phyloP scores from a whole-genome alignment of 371 early-diverging fungal species.

The Sporodiniella umbellata region DNA sequence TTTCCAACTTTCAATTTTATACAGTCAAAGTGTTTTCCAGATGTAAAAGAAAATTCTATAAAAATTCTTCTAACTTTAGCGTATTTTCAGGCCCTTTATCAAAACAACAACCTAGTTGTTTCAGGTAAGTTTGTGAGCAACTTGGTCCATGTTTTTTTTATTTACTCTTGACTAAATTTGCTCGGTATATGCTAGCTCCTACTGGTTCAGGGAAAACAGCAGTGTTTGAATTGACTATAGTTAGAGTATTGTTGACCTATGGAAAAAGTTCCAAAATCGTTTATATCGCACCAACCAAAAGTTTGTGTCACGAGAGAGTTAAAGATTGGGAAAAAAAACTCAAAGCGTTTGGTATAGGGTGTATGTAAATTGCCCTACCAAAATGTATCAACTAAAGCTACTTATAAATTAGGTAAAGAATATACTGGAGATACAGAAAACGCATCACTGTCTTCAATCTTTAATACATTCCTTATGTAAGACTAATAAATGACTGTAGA shows the following conservation, averaged over 20 bases:
- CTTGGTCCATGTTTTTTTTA: background rate
- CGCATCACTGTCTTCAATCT: slow-evolving; percentile 23
- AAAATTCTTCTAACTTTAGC: background rate
- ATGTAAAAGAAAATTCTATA: slow-evolving; percentile 26
- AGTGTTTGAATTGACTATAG: slow-evolving; percentile 70
- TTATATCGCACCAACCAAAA: slow-evolving; percentile 89
- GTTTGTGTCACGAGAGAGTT: slow-evolving; percentile 71
- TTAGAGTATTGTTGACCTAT: slow-evolving; percentile 39
- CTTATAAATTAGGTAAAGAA: slow-evolving; percentile 44
- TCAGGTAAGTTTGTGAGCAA: slow-evolving; percentile 30
- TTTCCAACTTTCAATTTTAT: slow-evolving; percentile 61
- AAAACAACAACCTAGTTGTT: slow-evolving; percentile 57
- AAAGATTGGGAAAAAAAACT: slow-evolving; percentile 68
- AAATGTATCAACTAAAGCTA: background rate
- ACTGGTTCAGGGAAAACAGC: slow-evolving; percentile 88
- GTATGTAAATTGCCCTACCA: slow-evolving; percentile 19
- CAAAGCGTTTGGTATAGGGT: slow-evolving; percentile 50
- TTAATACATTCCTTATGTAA: slow-evolving; percentile 33
- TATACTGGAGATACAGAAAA: slow-evolving; percentile 79
- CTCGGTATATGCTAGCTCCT: slow-evolving; percentile 63
- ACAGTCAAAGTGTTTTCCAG: slow-evolving; percentile 61
- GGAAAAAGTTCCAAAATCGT: slow-evolving; percentile 50
- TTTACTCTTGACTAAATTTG: too few relatives aligned
- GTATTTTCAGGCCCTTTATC: slow-evolving; percentile 21
- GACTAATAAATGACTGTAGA: too few relatives aligned